Percentiles rank a stretch among this genome's conserved stretches.
phyloP scores from a whole-genome alignment of 2,329 filamentous ascomycete genomes.

The Dryadomyces quercus-mongolicae region DNA sequence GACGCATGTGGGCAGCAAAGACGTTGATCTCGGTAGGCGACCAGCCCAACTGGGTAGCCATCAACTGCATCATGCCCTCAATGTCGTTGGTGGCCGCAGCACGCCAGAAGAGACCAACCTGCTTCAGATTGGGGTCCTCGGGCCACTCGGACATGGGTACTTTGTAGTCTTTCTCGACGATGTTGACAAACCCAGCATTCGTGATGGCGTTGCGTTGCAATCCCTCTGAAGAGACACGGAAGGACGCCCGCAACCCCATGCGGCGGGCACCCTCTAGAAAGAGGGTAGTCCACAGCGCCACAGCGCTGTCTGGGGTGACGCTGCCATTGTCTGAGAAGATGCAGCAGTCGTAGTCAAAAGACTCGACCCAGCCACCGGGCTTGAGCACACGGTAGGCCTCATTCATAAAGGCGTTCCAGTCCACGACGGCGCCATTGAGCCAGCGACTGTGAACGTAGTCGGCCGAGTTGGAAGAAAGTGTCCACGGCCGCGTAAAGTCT shows the following conservation, averaged over 20 bases:
- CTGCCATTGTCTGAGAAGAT: conserved; percentile 15
- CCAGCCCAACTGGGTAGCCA: neutral
- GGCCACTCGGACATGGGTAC: neutral
- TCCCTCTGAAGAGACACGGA: neutral
- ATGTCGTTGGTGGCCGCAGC: neutral
- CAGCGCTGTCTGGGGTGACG: neutral
- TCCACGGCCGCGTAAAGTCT: conserved; percentile 25
- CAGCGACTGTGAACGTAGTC: conserved; percentile 41
- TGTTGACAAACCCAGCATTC: neutral
- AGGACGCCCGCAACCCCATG: neutral
- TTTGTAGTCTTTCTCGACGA: neutral
- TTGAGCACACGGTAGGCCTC: conserved; percentile 22
- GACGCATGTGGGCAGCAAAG: neutral
- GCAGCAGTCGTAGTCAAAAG: conserved; percentile 31
- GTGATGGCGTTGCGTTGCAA: neutral
- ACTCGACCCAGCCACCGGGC: conserved; percentile 42
- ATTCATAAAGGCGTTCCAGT: conserved; percentile 30
- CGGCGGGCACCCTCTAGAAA: neutral
- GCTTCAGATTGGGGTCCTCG: neutral
- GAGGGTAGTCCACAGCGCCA: neutral
- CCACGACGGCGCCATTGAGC: conserved; percentile 35
- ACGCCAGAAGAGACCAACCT: neutral
- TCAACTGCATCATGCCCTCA: neutral
- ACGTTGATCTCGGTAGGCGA: neutral
- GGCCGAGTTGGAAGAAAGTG: conserved; percentile 21